Evolutionary conservation across 192 early-diverging fungal species (phyloP), one percentile per base, ranked within the genome.

Genomic region (Backusella mclennaniae): DNA sequence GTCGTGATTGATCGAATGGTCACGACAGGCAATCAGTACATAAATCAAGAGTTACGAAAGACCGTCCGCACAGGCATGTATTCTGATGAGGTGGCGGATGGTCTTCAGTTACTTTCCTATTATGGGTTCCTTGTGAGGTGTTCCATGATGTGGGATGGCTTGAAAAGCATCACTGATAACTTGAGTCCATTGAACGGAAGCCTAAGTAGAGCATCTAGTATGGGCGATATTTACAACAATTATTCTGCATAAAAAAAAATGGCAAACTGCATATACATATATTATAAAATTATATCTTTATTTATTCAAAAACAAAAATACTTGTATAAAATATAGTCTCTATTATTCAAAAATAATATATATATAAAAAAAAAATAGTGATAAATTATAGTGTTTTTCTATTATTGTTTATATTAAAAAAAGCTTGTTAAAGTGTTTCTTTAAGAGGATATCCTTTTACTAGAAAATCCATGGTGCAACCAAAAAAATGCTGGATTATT

Each of bases 91-190:
- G 29, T 33, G 41, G 4, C 56, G 1, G 70, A 71, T 46, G 42
- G 70, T 42, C 39, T 71, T 29, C 41, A 71, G 26, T 33, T 49
- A 19, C 8, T 71, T 8, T 71, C 41, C 33, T 42, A 75, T 75
- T 67, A 75, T 35, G 74, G 74, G 4, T 75, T 75, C 38, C 29
- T 75, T 26, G 63, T 75, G 15, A 36, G 74, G 12, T 75, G 74
- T 35, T 67, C 66, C 1, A 75, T 67, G 66, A 35, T 75, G 33
- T 75, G 74, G 74, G 59, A 75, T 42, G 63, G 74, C 4, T 17
- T 75, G 1, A 38, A 42, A 12, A 75, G 26, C 6, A 53, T 75
- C 33, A 66, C 23, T 36, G 74, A 75, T 29, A 67, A 75, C 4
- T 21, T 75, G 31, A 42, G 74, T 66, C 74, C 70, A 6, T 71